Base-by-base conservation (phyloP, 1,284 basidiomycete species). In the Amylostereum areolatum region DNA sequence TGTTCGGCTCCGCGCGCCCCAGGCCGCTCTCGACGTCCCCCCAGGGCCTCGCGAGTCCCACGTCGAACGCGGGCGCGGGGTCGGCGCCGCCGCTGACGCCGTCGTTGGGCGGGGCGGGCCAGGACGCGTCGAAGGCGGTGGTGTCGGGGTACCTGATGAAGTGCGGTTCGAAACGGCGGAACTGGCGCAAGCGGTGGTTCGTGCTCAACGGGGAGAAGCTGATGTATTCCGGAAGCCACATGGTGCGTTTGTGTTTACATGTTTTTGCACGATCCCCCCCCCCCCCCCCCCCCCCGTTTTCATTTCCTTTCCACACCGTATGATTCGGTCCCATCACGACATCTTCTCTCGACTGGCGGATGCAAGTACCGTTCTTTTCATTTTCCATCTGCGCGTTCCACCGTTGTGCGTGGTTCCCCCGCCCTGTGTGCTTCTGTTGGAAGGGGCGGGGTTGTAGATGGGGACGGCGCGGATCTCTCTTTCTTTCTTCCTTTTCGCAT, bases 151-250 rank as follows among this genome's bases (percentile, higher is more conserved):
- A 99, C 66, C 73, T 99, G 53, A 96, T 97, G 90, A 99, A 99
- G 66, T 94, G 94, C 65, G 93, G 93, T 40, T 85, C 85, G 45
- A 92, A 96, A 57, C 81, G 95, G 59, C 87, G 92, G 60, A 90
- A 85, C 52, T 99, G 97, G 97, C 78, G 93, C 51, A 99, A 99
- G 70, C 74, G 92, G 40, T 95, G 90, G 89, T 95, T 95, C 61
- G 82, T 89, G 49, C 73, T 96, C 28, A 91, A 85, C 31, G 80
- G 81, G 32, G 88, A 91, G 60, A 89, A 83, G 60, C 69, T 96
- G 49, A 70, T 89, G 24, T 96, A 96, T 69, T 85, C 81, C 18
- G 83, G 83, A 47, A 90, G 84, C 63, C 92, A 96, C 73, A 96
- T 97, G 85, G 89, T 89, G 61, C 64, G 75, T 73, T 62, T 64